Evolutionary conservation across 2,329 filamentous ascomycete species (phyloP).

Genomic region (Claviceps sp.): DNA sequence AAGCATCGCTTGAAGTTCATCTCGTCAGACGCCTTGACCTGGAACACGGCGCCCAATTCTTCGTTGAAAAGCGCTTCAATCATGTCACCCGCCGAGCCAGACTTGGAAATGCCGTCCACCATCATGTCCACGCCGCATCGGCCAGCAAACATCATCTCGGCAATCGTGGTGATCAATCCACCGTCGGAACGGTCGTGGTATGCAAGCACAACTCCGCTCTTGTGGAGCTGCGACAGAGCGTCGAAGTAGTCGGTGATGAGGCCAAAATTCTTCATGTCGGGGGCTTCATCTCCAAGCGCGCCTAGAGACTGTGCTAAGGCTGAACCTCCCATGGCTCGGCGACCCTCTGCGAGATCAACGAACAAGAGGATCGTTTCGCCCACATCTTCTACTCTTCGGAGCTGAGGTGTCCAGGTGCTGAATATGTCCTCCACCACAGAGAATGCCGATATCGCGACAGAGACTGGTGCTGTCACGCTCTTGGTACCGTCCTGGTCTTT

Average conservation of each 20-base stretch:
- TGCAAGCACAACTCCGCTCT: slow-evolving; percentile 57
- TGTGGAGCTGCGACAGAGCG: slow-evolving; percentile 54
- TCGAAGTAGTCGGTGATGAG: slow-evolving; percentile 85
- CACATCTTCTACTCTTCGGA: slow-evolving; percentile 71
- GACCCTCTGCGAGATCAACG: slow-evolving; percentile 75
- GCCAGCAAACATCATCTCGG: slow-evolving; percentile 97
- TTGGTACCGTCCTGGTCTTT: slow-evolving; percentile 56
- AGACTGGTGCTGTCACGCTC: slow-evolving; percentile 86
- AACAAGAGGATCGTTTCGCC: slow-evolving; percentile 82
- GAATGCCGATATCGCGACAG: slow-evolving; percentile 83
- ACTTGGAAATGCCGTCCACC: slow-evolving; percentile 58
- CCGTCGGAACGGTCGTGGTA: slow-evolving; percentile 94
- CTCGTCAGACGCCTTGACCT: slow-evolving; percentile 75
- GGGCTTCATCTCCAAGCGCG: slow-evolving; percentile 70
- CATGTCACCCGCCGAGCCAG: slow-evolving; percentile 47
- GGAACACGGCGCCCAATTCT: slow-evolving; percentile 91
- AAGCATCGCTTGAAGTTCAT: slow-evolving; percentile 80
- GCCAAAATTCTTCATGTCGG: slow-evolving; percentile 73
- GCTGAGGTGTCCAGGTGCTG: slow-evolving; percentile 87
- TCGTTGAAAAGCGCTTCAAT: slow-evolving; percentile 85
- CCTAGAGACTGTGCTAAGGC: slow-evolving; percentile 82
- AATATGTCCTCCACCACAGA: slow-evolving; percentile 68
- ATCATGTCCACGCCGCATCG: slow-evolving; percentile 77
- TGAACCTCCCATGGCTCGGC: slow-evolving; percentile 76
- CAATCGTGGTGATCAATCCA: slow-evolving; percentile 77